Conservation (phyloP, 768 basidiomycete species). For the Sarcomyxa edulis region DNA sequence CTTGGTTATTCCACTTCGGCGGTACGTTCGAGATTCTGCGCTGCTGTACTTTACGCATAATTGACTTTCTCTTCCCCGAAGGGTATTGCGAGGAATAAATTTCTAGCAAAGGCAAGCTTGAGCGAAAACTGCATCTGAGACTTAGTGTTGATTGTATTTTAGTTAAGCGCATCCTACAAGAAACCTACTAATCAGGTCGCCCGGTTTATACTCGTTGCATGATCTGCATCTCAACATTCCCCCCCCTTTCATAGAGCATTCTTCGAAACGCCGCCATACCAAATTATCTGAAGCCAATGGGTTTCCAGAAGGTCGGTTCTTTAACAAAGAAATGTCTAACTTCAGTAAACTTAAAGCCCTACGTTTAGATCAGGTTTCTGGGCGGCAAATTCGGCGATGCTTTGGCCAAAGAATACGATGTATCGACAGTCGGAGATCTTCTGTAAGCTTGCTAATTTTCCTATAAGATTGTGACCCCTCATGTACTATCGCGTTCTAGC, state of each 20-base stretch:
- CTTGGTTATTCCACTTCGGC: conserved; percentile 95
- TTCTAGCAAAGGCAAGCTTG: conserved; percentile 76
- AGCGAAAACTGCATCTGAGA: conserved; percentile 1
- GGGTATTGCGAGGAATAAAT: conserved; percentile 93
- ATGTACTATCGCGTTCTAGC: conserved; percentile 24
- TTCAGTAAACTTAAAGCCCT: conserved; percentile 2
- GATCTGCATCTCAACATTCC: background rate
- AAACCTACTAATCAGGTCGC: conserved; percentile 88
- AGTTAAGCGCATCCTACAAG: conserved; percentile 88
- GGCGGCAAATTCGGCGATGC: conserved; percentile 93
- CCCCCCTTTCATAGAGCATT: conserved; percentile 53
- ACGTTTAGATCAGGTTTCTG: conserved; percentile 76
- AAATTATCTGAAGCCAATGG: conserved; percentile 74
- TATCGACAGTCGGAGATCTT: conserved; percentile 84
- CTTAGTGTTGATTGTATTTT: conserved; percentile 3
- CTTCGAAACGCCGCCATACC: conserved; percentile 81
- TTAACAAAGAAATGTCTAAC: background rate
- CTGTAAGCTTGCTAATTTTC: conserved; percentile 49
- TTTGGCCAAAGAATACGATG: conserved; percentile 84
- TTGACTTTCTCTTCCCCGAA: conserved; percentile 17
- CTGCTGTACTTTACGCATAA: background rate
- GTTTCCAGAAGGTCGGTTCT: conserved; percentile 76
- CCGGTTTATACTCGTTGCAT: conserved; percentile 5
- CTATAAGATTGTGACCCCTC: background rate
- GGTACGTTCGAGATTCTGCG: conserved; percentile 35